Evolutionary conservation across 179 eudicot genomes (phyloP).

Genomic region (Gypsophila paniculata): DNA sequence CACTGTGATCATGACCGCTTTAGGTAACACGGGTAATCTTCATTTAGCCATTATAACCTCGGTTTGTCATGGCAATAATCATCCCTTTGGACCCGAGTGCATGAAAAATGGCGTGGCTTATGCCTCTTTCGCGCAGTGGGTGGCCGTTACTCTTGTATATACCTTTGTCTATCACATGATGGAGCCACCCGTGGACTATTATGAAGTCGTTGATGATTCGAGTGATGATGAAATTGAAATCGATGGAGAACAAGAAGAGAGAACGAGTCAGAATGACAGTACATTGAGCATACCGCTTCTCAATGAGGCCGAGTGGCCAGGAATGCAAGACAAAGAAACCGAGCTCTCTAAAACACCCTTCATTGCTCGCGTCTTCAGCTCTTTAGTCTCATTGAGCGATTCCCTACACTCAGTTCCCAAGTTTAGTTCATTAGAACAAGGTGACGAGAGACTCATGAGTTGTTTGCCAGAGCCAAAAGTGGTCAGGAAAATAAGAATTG

Average conservation of each 20-base stretch:
- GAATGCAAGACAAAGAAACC: conserved; percentile 45
- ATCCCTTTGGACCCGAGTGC: conserved; percentile 43
- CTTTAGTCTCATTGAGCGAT: conserved; percentile 25
- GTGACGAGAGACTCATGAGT: conserved; percentile 8
- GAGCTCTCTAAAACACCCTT: conserved; percentile 43
- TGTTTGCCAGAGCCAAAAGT: conserved; percentile 42
- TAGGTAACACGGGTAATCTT: conserved; percentile 53
- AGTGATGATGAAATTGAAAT: conserved; percentile 23
- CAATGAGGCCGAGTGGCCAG: conserved; percentile 57
- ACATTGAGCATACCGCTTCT: conserved; percentile 38
- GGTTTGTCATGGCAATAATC: conserved; percentile 35
- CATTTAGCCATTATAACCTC: conserved; percentile 42
- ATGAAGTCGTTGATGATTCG: conserved; percentile 33
- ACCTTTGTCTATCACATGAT: conserved; percentile 57
- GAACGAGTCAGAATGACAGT: not conserved
- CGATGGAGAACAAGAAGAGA: conserved; percentile 11
- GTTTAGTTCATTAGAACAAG: conserved; percentile 20
- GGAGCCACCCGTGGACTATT: conserved; percentile 50
- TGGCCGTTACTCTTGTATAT: conserved; percentile 42
- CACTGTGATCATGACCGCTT: conserved; percentile 45
- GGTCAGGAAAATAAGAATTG: conserved; percentile 41
- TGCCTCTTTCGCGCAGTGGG: conserved; percentile 51
- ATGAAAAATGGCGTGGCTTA: conserved; percentile 39
- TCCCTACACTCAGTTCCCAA: conserved; percentile 30
- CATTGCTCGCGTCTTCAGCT: conserved; percentile 40